phyloP scores from a whole-genome alignment of 257 asterid species.

The Nicotiana benthamiana region DNA sequence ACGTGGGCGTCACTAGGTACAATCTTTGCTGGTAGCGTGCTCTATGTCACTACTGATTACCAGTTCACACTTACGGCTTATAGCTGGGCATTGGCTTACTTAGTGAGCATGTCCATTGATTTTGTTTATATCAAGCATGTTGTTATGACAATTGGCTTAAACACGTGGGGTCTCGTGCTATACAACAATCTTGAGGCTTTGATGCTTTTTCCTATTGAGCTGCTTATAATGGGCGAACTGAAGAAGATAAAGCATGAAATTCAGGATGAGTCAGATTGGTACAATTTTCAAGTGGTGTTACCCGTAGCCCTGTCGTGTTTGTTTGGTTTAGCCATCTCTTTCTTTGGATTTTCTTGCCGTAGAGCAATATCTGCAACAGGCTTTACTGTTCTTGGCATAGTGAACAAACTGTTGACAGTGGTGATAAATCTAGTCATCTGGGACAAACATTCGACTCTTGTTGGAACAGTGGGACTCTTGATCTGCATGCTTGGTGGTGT shows the following conservation, averaged over 20 bases:
- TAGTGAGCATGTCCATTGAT: conserved; percentile 89
- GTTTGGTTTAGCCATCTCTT: conserved; percentile 86
- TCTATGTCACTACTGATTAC: conserved; percentile 77
- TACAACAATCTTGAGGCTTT: conserved; percentile 94
- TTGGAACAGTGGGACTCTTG: conserved; percentile 84
- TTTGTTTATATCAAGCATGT: conserved; percentile 95
- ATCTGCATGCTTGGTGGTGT: conserved; percentile 89
- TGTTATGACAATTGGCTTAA: conserved; percentile 84
- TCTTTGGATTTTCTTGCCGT: conserved; percentile 92
- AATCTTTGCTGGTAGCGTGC: conserved; percentile 81
- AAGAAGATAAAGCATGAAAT: conserved; percentile 78
- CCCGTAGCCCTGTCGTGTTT: conserved; percentile 83
- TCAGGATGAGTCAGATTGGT: conserved; percentile 65
- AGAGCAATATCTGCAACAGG: conserved; percentile 92
- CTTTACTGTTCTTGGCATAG: conserved; percentile 92
- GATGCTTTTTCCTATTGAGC: conserved; percentile 78
- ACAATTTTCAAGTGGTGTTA: conserved; percentile 61
- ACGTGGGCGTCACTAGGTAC: conserved; percentile 79
- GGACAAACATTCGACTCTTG: conserved; percentile 82
- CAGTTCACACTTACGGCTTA: conserved; percentile 83
- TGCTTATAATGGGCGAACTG: conserved; percentile 88
- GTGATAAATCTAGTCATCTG: conserved; percentile 80
- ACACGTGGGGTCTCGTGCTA: conserved; percentile 94
- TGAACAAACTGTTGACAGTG: conserved; percentile 82
- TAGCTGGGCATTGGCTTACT: conserved; percentile 85